Conservation (phyloP, 352 stramenopile genomes). For the Pythium monospermum region DNA sequence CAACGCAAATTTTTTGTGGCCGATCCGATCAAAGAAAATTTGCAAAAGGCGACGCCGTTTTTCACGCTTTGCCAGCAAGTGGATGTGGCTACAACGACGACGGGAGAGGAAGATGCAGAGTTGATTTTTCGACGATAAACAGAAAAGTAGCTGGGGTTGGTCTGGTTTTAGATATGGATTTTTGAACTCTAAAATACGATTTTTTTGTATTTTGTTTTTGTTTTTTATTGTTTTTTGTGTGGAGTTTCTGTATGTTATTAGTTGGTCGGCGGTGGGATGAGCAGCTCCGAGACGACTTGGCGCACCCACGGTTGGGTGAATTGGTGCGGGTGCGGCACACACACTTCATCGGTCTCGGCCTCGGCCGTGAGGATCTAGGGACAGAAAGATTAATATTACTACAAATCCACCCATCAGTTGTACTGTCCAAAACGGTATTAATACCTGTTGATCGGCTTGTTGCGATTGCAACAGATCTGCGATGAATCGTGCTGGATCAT, state of each 20-base stretch:
- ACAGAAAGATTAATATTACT: too few species aligned
- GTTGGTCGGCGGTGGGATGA: conserved; percentile 23
- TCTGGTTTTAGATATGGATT: too few species aligned
- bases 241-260: too few species aligned
- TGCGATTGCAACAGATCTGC: conserved; percentile 57
- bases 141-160: too few species aligned
- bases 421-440: too few species aligned
- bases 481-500: conserved; percentile 61
- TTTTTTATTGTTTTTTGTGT: too few species aligned
- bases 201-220: background rate
- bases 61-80: conserved; percentile 27
- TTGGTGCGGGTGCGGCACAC: conserved; percentile 46
- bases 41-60: conserved; percentile 28
- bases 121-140: conserved; percentile 28
- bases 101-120: background rate
- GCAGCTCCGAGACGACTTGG: conserved; percentile 35
- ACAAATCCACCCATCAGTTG: too few species aligned
- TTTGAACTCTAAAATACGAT: background rate
- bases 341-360: conserved; percentile 57
- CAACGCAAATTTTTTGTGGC: conserved; percentile 67
- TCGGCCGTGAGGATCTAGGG: conserved; percentile 61
- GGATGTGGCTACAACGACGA: conserved; percentile 13
- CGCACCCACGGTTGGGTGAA: conserved; percentile 74
- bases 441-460: conserved; percentile 42
- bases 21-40: conserved; percentile 38